Evolutionary conservation across 2,329 filamentous ascomycete genomes (phyloP).

Genomic region (Nemania serpens): DNA sequence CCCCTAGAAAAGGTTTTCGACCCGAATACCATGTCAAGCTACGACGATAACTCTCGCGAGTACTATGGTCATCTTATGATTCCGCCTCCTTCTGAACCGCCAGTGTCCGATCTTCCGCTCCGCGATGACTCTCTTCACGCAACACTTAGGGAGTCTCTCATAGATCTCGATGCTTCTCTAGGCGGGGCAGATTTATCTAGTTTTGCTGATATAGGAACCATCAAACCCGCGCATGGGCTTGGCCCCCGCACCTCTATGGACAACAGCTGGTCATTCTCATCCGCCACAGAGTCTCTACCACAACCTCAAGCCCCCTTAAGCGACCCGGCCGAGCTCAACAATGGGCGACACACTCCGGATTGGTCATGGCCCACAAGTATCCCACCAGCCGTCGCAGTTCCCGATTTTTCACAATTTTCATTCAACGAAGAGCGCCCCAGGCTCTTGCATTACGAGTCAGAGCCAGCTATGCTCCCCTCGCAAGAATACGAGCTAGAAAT

Average conservation of each 20-base stretch:
- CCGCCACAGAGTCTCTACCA: slow-evolving; percentile 47
- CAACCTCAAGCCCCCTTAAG: slow-evolving; percentile 56
- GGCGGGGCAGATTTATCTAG: slow-evolving; percentile 59
- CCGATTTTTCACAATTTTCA: slow-evolving; percentile 57
- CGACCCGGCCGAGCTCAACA: slow-evolving; percentile 60
- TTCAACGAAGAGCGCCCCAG: slow-evolving; percentile 50
- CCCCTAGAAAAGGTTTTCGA: slow-evolving; percentile 70
- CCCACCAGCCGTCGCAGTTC: slow-evolving; percentile 57
- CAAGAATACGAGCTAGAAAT: slow-evolving; percentile 49
- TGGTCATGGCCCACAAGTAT: slow-evolving; percentile 64
- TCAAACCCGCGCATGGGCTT: slow-evolving; percentile 49
- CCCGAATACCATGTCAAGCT: slow-evolving; percentile 67
- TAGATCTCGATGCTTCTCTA: slow-evolving; percentile 66
- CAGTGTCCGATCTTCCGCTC: slow-evolving; percentile 60
- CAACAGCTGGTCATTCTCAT: slow-evolving; percentile 52
- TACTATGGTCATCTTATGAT: slow-evolving; percentile 60
- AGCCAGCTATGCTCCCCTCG: slow-evolving; percentile 50
- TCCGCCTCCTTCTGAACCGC: slow-evolving; percentile 38
- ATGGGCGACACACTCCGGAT: slow-evolving; percentile 57
- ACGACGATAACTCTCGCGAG: slow-evolving; percentile 65
- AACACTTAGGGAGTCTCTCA: slow-evolving; percentile 65
- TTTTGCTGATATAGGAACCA: slow-evolving; percentile 66
- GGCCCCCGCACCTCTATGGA: slow-evolving; percentile 52
- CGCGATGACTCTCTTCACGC: slow-evolving; percentile 59
- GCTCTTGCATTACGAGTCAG: slow-evolving; percentile 57